These are phyloP conservation scores for Trypanosoma brucei DNA, from an alignment of 208 protist genomes.

Conservation along the genomic window DNA sequence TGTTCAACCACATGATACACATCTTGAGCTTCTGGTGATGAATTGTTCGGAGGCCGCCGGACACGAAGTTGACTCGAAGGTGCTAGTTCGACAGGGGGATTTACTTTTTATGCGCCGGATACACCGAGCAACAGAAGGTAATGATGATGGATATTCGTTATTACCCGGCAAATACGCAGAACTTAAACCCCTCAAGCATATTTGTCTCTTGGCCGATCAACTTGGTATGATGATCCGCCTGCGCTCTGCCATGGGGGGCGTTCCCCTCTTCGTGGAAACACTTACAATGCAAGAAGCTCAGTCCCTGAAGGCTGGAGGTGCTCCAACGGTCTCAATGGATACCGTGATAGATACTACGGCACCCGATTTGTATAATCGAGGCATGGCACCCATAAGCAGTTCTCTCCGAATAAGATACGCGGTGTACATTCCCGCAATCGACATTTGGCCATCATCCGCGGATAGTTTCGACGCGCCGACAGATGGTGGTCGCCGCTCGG, in stretches of 20 bases:
- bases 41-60: background rate
- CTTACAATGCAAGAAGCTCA: conserved; percentile 18
- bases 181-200: conserved; percentile 49
- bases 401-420: conserved; percentile 10
- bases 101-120: conserved; percentile 16
- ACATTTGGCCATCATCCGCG: conserved; percentile 2
- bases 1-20: conserved; percentile 27
- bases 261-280: conserved; percentile 34
- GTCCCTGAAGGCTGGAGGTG: background rate
- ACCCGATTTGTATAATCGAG: background rate
- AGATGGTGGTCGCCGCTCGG: conserved; percentile 1
- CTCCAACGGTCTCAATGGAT: background rate
- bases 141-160: background rate
- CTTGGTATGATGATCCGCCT: conserved; percentile 43
- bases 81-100: conserved; percentile 10
- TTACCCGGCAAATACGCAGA: conserved; percentile 61
- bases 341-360: background rate
- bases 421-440: conserved; percentile 22
- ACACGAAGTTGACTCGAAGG: conserved; percentile 16
- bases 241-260: conserved; percentile 25
- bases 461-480: background rate
- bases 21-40: conserved; percentile 35
- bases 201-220: conserved; percentile 44
- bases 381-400: background rate
- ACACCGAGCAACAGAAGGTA: background rate